Percentiles rank a stretch among this genome's conserved stretches.
These are phyloP conservation scores for Pyrenula aspistea DNA, from an alignment of 495 filamentous ascomycete genomes.

Conservation along the genomic window DNA sequence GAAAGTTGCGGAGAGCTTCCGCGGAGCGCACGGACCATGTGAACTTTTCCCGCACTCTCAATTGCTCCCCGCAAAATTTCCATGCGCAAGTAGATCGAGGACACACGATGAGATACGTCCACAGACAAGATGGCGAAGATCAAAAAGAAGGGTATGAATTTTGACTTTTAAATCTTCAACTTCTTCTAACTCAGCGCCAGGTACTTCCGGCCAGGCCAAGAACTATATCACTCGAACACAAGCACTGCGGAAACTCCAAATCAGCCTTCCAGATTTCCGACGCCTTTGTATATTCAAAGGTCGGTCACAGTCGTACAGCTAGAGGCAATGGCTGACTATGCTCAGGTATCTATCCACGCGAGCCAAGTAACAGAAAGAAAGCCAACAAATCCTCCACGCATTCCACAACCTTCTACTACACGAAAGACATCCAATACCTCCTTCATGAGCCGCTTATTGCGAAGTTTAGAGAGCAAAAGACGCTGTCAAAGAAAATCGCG, in stretches of 20 bases:
- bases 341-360: constrained; percentile 84
- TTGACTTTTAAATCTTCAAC: neutral
- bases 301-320: constrained; percentile 13
- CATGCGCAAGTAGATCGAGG: too few relatives aligned
- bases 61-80: too few relatives aligned
- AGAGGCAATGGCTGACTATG: neutral
- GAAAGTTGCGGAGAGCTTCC: too few relatives aligned
- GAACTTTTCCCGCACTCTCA: too few relatives aligned
- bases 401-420: constrained; percentile 96
- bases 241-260: constrained; percentile 93
- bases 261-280: constrained; percentile 92
- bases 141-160: constrained; percentile 73
- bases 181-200: constrained; percentile 25
- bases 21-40: too few relatives aligned
- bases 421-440: constrained; percentile 95
- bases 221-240: constrained; percentile 97
- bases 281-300: constrained; percentile 98
- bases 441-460: constrained; percentile 90
- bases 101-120: too few relatives aligned
- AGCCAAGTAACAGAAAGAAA: constrained; percentile 94
- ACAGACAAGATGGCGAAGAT: constrained; percentile 80
- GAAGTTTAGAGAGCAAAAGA: constrained; percentile 95
- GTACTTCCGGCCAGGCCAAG: constrained; percentile 84
- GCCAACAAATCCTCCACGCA: constrained; percentile 80
- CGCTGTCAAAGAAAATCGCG: constrained; percentile 90